Conservation (phyloP, 306 rosid genomes). For the Ormosia semicastrata region DNA sequence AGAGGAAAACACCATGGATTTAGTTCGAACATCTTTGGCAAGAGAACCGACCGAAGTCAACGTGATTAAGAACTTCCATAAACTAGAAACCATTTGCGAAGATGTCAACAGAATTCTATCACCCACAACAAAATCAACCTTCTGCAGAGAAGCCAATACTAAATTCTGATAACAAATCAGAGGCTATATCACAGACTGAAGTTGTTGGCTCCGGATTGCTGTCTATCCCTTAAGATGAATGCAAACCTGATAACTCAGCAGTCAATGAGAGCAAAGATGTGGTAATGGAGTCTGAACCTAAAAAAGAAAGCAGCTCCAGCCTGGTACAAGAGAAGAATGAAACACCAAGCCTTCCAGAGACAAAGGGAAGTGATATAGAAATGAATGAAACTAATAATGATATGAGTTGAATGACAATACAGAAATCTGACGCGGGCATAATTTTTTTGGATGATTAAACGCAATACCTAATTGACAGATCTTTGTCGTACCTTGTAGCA, state of each 20-base stretch:
- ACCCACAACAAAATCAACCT: conserved; percentile 30
- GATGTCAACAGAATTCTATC: conserved; percentile 55
- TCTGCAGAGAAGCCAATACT: conserved; percentile 9
- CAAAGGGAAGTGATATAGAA: conserved; percentile 20
- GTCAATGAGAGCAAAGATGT: conserved; percentile 31
- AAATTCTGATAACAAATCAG: conserved; percentile 29
- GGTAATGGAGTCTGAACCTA: conserved; percentile 34
- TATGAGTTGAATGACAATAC: conserved; percentile 26
- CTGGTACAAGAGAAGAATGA: conserved; percentile 29
- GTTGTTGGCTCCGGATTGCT: conserved; percentile 24
- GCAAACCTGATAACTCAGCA: conserved; percentile 31
- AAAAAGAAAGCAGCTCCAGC: conserved; percentile 32
- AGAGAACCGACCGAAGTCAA: conserved; percentile 31
- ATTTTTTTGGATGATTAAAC: conserved; percentile 51
- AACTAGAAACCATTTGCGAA: conserved; percentile 54
- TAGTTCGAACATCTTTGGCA: conserved; percentile 35
- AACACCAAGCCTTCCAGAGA: background rate
- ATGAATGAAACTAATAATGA: conserved; percentile 25
- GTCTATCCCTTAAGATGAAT: conserved; percentile 28
- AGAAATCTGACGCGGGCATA: conserved; percentile 37
- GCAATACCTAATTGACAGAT: background rate
- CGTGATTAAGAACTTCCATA: conserved; percentile 30
- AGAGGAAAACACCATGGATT: conserved; percentile 46
- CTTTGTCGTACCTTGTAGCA: conserved; percentile 27
- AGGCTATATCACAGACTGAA: conserved; percentile 14